phyloP scores from a whole-genome alignment of 2,329 filamentous ascomycete species.

The Ascochyta lentis region DNA sequence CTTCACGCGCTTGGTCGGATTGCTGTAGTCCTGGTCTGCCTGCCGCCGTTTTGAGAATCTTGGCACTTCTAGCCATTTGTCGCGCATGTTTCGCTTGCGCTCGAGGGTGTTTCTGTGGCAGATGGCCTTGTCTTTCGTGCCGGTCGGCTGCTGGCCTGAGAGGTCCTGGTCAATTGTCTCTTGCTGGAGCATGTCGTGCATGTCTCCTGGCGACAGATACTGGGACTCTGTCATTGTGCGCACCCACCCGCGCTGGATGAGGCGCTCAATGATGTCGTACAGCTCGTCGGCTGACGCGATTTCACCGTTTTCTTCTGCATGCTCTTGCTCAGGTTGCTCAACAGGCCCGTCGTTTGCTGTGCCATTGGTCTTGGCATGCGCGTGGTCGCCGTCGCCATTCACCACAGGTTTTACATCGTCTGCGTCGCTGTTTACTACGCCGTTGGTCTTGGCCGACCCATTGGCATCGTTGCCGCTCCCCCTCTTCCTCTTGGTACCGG shows the following conservation, averaged over 20 bases:
- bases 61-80: slow-evolving; percentile 47
- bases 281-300: slow-evolving; percentile 50
- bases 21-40: slow-evolving; percentile 25
- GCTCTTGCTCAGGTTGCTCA: slow-evolving; percentile 7
- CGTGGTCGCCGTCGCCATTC: slow-evolving; percentile 14
- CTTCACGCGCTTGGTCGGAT: slow-evolving; percentile 43
- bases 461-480: slow-evolving; percentile 32
- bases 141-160: slow-evolving; percentile 60
- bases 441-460: slow-evolving; percentile 22
- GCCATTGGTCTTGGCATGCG: slow-evolving; percentile 16
- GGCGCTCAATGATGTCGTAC: slow-evolving; percentile 52
- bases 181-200: slow-evolving; percentile 65
- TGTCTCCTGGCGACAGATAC: slow-evolving; percentile 64
- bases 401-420: slow-evolving; percentile 6
- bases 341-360: slow-evolving; percentile 18
- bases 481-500: slow-evolving; percentile 31
- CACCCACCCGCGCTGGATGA: slow-evolving; percentile 71
- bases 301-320: slow-evolving; percentile 30
- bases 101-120: slow-evolving; percentile 64
- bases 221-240: slow-evolving; percentile 63
- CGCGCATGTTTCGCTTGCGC: slow-evolving; percentile 61
- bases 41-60: slow-evolving; percentile 31
- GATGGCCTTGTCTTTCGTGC: slow-evolving; percentile 70
- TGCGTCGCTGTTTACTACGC: slow-evolving; percentile 9
- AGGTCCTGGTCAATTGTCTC: slow-evolving; percentile 64